Conservation (phyloP, 2,329 filamentous ascomycete species). For the Fusarium veterinarium region DNA sequence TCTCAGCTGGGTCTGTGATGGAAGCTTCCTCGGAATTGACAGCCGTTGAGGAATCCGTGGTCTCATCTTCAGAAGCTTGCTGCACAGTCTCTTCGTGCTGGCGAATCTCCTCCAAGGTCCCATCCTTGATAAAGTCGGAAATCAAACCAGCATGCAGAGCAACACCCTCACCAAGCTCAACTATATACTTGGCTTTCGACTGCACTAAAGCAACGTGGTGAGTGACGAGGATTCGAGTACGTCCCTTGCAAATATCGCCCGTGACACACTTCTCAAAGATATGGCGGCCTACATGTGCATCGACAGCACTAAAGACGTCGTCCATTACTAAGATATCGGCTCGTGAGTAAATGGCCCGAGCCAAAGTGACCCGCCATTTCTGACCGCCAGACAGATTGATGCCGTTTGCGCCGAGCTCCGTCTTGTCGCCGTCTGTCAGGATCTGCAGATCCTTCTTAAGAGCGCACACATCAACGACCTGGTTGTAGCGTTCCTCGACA, state of each 20-base stretch:
- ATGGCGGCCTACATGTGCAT: conserved; percentile 83
- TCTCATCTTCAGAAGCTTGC: conserved; percentile 62
- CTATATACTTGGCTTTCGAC: conserved; percentile 77
- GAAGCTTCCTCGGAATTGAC: conserved; percentile 67
- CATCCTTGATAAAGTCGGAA: conserved; percentile 70
- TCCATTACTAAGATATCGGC: conserved; percentile 82
- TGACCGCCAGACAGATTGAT: conserved; percentile 88
- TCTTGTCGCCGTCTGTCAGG: conserved; percentile 79
- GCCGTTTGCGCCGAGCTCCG: conserved; percentile 85
- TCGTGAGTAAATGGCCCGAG: conserved; percentile 81
- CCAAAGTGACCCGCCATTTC: conserved; percentile 84
- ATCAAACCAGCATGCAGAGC: conserved; percentile 73
- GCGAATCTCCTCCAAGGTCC: conserved; percentile 67
- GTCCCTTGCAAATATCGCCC: conserved; percentile 73
- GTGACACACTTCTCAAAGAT: conserved; percentile 81
- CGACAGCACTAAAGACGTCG: conserved; percentile 86
- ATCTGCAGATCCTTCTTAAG: conserved; percentile 81
- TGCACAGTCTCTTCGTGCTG: conserved; percentile 62
- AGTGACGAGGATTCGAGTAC: conserved; percentile 83
- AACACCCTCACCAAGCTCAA: conserved; percentile 76
- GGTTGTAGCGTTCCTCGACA: conserved; percentile 74
- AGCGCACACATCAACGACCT: conserved; percentile 78
- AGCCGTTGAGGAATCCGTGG: conserved; percentile 55
- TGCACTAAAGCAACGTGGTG: conserved; percentile 81
- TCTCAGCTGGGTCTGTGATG: conserved; percentile 53